phyloP scores from a whole-genome alignment of 1,139 yeast genomes.

The Williopsis jadinii region DNA sequence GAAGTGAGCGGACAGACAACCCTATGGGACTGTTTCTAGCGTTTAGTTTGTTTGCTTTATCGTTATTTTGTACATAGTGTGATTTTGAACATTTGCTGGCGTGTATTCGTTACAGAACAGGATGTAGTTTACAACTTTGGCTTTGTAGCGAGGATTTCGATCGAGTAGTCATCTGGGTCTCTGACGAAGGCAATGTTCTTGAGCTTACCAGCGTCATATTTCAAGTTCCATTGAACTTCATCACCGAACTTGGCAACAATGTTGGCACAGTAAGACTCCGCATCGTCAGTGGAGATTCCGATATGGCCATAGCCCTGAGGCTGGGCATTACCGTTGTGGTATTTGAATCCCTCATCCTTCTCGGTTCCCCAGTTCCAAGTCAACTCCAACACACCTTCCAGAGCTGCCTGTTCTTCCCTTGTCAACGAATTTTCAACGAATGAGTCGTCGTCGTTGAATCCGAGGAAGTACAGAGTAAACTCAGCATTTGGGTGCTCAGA shows the following conservation, averaged over 20 bases:
- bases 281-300: constrained; percentile 66
- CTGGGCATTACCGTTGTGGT: constrained; percentile 79
- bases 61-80: too few relatives aligned
- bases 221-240: constrained; percentile 40
- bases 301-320: constrained; percentile 85
- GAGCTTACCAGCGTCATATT: constrained; percentile 55
- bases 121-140: constrained; percentile 6
- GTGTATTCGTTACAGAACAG: background rate
- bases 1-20: background rate
- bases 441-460: constrained; percentile 42
- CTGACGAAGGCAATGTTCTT: constrained; percentile 60
- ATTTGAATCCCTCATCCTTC: constrained; percentile 58
- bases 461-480: constrained; percentile 81
- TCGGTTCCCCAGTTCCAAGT: constrained; percentile 98
- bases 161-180: constrained; percentile 91
- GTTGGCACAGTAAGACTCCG: constrained; percentile 46
- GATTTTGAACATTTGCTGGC: background rate
- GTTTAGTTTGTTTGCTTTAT: too few relatives aligned
- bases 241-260: constrained; percentile 42
- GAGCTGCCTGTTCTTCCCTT: constrained; percentile 29
- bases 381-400: constrained; percentile 74
- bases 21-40: too few relatives aligned
- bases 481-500: constrained; percentile 58
- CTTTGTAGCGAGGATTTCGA: constrained; percentile 54
- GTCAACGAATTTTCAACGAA: constrained; percentile 30